A percentile compares a stretch with the other conserved stretches of the same genome.
phyloP scores from a whole-genome alignment of 2,329 filamentous ascomycete species.

The Xylariomycetidae sp. region DNA sequence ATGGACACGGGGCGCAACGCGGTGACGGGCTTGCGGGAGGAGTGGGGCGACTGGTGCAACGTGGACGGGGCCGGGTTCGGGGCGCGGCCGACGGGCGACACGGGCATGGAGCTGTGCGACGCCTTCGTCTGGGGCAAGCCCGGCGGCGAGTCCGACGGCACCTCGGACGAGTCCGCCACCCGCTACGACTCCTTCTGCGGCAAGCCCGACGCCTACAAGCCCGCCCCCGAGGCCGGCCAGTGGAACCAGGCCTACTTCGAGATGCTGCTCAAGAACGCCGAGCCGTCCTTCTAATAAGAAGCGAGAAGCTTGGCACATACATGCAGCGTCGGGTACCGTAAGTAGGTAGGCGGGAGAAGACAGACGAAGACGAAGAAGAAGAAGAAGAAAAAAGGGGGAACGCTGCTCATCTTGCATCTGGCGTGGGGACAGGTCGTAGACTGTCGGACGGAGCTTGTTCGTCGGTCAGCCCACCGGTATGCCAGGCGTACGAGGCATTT shows the following conservation, averaged over 20 bases:
- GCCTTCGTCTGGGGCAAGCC: constrained; percentile 61
- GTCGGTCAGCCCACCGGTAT: too few relatives aligned
- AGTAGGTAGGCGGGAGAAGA: too few relatives aligned
- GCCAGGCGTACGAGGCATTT: too few relatives aligned
- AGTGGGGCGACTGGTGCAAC: constrained; percentile 60
- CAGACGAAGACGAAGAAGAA: too few relatives aligned
- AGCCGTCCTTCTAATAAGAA: constrained; percentile 42
- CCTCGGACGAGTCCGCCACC: constrained; percentile 32
- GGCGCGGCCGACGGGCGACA: constrained; percentile 47
- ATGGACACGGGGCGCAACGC: constrained; percentile 29
- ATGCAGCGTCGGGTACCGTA: too few relatives aligned
- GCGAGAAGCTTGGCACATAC: too few relatives aligned
- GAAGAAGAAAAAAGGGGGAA: too few relatives aligned
- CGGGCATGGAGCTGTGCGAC: constrained; percentile 47
- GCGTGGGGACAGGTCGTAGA: too few relatives aligned
- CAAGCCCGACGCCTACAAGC: constrained; percentile 48
- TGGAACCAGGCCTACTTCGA: constrained; percentile 63
- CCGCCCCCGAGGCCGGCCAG: constrained; percentile 64
- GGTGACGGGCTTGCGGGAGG: constrained; percentile 43
- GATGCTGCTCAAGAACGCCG: constrained; percentile 50
- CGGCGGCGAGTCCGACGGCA: constrained; percentile 43
- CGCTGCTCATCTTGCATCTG: too few relatives aligned
- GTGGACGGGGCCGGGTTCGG: constrained; percentile 53
- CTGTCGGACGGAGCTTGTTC: too few relatives aligned
- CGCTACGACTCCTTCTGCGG: constrained; percentile 53